phyloP scores from a whole-genome alignment of 371 early-diverging fungal species.

The Mycotypha africana region DNA sequence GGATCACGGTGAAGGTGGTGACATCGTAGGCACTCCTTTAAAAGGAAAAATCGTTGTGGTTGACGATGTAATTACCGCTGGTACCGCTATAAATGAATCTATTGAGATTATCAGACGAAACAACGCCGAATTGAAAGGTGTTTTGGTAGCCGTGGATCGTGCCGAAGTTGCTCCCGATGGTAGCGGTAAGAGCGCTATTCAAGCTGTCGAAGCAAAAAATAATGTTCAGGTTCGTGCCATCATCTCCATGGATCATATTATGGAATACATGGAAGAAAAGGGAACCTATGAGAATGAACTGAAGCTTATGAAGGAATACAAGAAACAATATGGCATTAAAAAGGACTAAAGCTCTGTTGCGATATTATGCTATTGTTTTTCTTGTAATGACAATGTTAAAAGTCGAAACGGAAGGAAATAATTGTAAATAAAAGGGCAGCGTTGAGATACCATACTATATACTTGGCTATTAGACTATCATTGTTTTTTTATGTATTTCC shows the following conservation, averaged over 20 bases:
- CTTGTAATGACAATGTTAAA: no score
- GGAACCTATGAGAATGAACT: conserved; percentile 65
- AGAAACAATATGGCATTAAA: conserved; percentile 64
- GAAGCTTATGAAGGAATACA: conserved; percentile 64
- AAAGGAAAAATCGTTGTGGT: conserved; percentile 78
- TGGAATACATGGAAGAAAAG: conserved; percentile 82
- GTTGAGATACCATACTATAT: no score
- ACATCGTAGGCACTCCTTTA: conserved; percentile 85
- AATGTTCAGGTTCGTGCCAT: conserved; percentile 80
- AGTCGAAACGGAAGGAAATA: no score
- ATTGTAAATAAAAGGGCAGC: no score
- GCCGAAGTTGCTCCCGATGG: conserved; percentile 75
- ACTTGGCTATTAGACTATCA: no score
- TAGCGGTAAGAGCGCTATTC: conserved; percentile 83
- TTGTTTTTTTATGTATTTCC: no score
- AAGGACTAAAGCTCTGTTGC: conserved; percentile 9
- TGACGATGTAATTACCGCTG: conserved; percentile 98
- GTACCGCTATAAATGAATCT: conserved; percentile 93
- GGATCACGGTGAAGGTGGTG: conserved; percentile 97
- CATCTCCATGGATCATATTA: conserved; percentile 81
- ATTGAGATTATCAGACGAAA: conserved; percentile 69
- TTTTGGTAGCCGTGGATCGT: conserved; percentile 91
- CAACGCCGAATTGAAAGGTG: conserved; percentile 68
- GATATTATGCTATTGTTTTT: no score
- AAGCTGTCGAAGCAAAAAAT: conserved; percentile 82